These are phyloP conservation scores for Globisporangium cystogenes DNA, from an alignment of 352 stramenopile genomes.

Conservation along the genomic window DNA sequence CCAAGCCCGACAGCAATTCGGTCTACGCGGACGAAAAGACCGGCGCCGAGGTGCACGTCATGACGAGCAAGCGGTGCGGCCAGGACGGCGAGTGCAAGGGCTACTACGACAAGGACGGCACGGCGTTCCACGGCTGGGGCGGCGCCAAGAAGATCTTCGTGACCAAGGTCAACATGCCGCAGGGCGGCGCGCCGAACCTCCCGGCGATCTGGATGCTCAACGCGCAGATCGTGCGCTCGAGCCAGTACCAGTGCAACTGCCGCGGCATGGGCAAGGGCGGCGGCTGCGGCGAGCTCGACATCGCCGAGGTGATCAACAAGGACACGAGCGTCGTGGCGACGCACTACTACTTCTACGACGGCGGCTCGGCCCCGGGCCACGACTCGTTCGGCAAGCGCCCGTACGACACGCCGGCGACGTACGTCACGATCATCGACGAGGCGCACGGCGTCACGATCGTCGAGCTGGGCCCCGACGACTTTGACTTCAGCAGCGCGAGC, in stretches of 20 bases:
- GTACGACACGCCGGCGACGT: conserved; percentile 36
- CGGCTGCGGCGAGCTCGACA: conserved; percentile 75
- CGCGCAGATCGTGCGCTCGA: conserved; percentile 56
- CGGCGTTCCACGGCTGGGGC: conserved; percentile 55
- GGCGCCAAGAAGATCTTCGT: conserved; percentile 78
- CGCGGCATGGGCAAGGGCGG: conserved; percentile 50
- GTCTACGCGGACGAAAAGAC: conserved; percentile 58
- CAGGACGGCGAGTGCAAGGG: conserved; percentile 43
- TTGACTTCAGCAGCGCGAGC: conserved; percentile 46
- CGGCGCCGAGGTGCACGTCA: conserved; percentile 72
- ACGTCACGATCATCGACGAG: conserved; percentile 73
- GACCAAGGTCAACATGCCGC: conserved; percentile 57
- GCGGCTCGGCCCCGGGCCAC: conserved; percentile 42
- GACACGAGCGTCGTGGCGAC: conserved; percentile 54
- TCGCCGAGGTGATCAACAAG: conserved; percentile 66
- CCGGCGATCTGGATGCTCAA: conserved; percentile 76
- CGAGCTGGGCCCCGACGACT: conserved; percentile 48
- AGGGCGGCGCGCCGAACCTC: conserved; percentile 35
- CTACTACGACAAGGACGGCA: conserved; percentile 67
- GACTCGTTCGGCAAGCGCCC: conserved; percentile 58
- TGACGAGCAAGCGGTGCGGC: conserved; percentile 57
- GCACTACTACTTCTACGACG: conserved; percentile 82
- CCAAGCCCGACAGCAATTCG: conserved; percentile 30
- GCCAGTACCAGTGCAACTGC: conserved; percentile 84
- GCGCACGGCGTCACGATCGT: conserved; percentile 61